Conservation (phyloP, 2,329 filamentous ascomycete genomes). For the Penicillium vulpinum region DNA sequence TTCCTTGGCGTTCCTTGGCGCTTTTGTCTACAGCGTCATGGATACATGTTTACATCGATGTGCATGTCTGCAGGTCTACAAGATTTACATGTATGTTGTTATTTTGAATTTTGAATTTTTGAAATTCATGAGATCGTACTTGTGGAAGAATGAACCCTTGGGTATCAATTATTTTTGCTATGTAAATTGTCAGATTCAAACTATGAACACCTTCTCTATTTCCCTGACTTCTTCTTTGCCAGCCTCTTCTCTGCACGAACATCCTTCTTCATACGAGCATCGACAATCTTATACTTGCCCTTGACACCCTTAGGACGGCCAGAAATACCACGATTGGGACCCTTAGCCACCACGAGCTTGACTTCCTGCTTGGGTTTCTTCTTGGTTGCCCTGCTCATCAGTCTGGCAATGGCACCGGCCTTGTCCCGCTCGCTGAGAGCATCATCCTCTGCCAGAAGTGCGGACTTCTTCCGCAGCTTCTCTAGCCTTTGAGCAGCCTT, state of each 20-base stretch:
- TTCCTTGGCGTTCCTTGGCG: conserved; percentile 2
- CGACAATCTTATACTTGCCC: conserved; percentile 96
- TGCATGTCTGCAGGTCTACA: not conserved
- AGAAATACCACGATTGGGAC: conserved; percentile 78
- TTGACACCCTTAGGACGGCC: conserved; percentile 89
- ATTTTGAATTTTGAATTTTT: not conserved
- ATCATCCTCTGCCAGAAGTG: conserved; percentile 82
- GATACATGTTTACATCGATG: not conserved
- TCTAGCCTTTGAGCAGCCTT: conserved; percentile 87
- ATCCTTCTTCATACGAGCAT: conserved; percentile 95
- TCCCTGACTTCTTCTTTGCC: conserved; percentile 67
- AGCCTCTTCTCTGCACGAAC: conserved; percentile 79
- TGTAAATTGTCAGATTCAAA: conserved; percentile 13
- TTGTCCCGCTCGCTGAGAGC: conserved; percentile 96
- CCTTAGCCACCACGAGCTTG: conserved; percentile 84
- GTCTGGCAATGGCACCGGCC: conserved; percentile 74
- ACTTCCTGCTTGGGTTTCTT: conserved; percentile 83
- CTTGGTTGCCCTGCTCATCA: conserved; percentile 79
- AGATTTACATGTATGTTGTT: not conserved
- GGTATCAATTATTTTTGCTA: conserved; percentile 21
- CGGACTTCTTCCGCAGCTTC: conserved; percentile 97
- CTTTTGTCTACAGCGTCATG: conserved; percentile 1
- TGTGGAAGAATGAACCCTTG: conserved; percentile 14
- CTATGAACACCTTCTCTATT: conserved; percentile 21
- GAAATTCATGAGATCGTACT: not conserved